Evolutionary conservation across 129 eudicot species (phyloP).

Genomic region (Ambrosia trifida): DNA sequence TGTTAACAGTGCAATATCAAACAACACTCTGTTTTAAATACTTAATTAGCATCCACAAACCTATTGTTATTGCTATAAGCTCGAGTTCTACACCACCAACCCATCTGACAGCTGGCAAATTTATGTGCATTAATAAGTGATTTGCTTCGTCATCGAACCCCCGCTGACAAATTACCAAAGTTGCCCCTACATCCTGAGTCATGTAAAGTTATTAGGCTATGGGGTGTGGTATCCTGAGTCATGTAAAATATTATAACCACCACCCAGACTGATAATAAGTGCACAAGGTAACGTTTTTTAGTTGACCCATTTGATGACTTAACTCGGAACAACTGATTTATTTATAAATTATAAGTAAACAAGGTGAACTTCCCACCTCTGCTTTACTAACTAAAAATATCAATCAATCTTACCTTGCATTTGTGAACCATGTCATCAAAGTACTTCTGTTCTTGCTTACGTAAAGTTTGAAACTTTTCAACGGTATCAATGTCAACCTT

Average conservation of each 20-base stretch:
- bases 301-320: too few relatives aligned
- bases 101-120: conserved; percentile 99
- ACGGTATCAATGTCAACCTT: conserved; percentile 99
- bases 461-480: conserved; percentile 87
- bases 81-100: conserved; percentile 99
- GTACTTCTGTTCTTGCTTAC: conserved; percentile 91
- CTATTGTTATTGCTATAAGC: conserved; percentile 96
- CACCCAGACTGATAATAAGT: too few relatives aligned
- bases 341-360: too few relatives aligned
- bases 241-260: too few relatives aligned
- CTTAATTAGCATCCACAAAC: conserved; percentile 34
- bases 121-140: conserved; percentile 89
- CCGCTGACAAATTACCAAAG: conserved; percentile 98
- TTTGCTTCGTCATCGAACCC: conserved; percentile 99
- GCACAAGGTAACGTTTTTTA: too few relatives aligned
- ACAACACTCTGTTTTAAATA: conserved; percentile 3
- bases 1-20: conserved; percentile 6
- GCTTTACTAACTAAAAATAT: too few relatives aligned
- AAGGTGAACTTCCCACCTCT: too few relatives aligned
- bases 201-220: not conserved
- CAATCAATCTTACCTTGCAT: conserved; percentile 75
- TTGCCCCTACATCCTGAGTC: conserved; percentile 95
- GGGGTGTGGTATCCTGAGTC: too few relatives aligned
- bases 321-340: too few relatives aligned
- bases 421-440: conserved; percentile 98